These are phyloP conservation scores for Striga asiatica DNA, from an alignment of 257 asterid species.

Conservation along the genomic window DNA sequence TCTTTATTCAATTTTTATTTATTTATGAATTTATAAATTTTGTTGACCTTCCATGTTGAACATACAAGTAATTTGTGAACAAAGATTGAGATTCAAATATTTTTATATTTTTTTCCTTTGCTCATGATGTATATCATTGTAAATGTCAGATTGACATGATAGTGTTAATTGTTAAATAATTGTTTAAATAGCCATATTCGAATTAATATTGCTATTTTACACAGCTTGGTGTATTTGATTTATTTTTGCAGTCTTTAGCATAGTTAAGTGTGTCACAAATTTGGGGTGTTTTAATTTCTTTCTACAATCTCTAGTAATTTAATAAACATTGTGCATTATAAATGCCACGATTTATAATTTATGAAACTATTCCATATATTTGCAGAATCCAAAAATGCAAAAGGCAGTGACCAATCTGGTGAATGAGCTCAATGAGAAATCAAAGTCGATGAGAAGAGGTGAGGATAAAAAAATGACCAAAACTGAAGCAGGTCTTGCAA, in stretches of 20 bases:
- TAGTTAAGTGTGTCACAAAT: too few relatives aligned
- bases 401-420: constrained; percentile 31
- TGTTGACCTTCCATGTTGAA: neutral
- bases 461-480: constrained; percentile 30
- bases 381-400: constrained; percentile 43
- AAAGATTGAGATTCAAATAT: too few relatives aligned
- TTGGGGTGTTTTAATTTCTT: neutral
- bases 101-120: too few relatives aligned
- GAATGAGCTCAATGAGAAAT: constrained; percentile 33
- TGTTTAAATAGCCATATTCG: too few relatives aligned
- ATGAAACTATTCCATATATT: neutral
- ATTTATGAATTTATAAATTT: neutral
- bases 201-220: too few relatives aligned
- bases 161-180: too few relatives aligned
- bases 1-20: neutral
- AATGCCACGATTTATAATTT: neutral
- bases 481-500: constrained; percentile 37
- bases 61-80: too few relatives aligned
- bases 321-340: too few relatives aligned
- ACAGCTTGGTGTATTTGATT: too few relatives aligned
- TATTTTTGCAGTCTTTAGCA: too few relatives aligned
- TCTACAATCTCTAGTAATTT: neutral
- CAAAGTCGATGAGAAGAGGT: constrained; percentile 22
- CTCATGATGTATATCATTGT: too few relatives aligned
- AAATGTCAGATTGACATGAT: too few relatives aligned